A percentile compares a stretch with the other conserved stretches of the same genome.
These are phyloP conservation scores for Sugiyamaella japonica DNA, from an alignment of 1,139 yeast species.

Conservation along the genomic window DNA sequence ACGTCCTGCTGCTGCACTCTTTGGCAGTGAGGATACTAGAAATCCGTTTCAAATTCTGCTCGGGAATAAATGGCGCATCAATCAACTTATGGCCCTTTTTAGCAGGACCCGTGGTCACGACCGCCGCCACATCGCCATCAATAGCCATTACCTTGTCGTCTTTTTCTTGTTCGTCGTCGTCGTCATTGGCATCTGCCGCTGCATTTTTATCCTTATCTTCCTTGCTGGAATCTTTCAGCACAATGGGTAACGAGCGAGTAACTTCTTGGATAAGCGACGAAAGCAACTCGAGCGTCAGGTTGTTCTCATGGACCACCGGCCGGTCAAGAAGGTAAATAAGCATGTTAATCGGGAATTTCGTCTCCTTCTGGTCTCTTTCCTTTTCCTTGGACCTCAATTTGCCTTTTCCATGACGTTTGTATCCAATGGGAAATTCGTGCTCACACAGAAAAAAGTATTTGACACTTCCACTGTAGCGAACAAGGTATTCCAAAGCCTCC, in stretches of 20 bases:
- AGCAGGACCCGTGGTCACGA: conserved; percentile 19
- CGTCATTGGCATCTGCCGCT: conserved; percentile 16
- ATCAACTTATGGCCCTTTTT: conserved; percentile 36
- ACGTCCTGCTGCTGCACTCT: conserved; percentile 83
- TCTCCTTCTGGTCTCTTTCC: conserved; percentile 41
- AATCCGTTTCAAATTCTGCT: conserved; percentile 59
- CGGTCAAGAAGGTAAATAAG: conserved; percentile 64
- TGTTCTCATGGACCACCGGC: conserved; percentile 65
- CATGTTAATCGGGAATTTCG: conserved; percentile 68
- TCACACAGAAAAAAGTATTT: conserved; percentile 78
- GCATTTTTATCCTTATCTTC: conserved; percentile 24
- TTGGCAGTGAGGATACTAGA: conserved; percentile 75
- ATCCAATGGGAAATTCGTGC: conserved; percentile 63
- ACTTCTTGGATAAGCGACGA: conserved; percentile 76
- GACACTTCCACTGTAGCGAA: conserved; percentile 68
- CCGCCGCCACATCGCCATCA: conserved; percentile 26
- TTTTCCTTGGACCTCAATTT: conserved; percentile 36
- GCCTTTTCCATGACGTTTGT: conserved; percentile 45
- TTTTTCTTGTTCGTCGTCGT: conserved; percentile 2
- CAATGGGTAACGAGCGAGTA: conserved; percentile 62
- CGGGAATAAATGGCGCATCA: conserved; percentile 66
- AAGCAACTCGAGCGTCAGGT: conserved; percentile 70
- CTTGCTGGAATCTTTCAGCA: conserved; percentile 29
- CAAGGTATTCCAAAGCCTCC: conserved; percentile 70
- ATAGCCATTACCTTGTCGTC: conserved; percentile 13